A percentile compares a stretch with the other conserved stretches of the same genome.
Conservation (phyloP, 345 rosid genomes). For the Ceriops tagal region DNA sequence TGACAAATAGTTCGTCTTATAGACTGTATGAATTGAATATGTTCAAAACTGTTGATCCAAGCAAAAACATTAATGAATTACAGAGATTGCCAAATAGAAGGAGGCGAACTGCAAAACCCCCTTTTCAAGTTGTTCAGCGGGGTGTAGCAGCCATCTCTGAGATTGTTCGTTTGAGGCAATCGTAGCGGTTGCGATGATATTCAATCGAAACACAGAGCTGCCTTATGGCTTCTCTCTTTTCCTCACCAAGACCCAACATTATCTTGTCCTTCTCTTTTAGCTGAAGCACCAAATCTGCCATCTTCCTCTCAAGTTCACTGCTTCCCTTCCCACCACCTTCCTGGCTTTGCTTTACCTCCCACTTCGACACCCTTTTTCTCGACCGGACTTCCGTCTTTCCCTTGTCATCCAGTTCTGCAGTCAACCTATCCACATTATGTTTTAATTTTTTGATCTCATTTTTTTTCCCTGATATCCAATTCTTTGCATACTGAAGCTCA, state of each 20-base stretch:
- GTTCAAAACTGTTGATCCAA: too few species aligned
- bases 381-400: slow-evolving; percentile 4
- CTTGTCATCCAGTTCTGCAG: background rate
- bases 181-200: slow-evolving; percentile 28
- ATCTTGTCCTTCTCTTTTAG: slow-evolving; percentile 12
- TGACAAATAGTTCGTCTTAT: too few species aligned
- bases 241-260: slow-evolving; percentile 10
- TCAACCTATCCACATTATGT: slow-evolving; percentile 7
- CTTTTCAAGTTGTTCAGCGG: slow-evolving; percentile 6
- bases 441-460: slow-evolving; percentile 14
- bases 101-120: background rate
- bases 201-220: slow-evolving; percentile 25
- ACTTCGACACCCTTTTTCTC: slow-evolving; percentile 4
- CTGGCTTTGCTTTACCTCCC: slow-evolving; percentile 6
- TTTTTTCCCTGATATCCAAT: slow-evolving; percentile 17
- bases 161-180: slow-evolving; percentile 24
- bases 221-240: slow-evolving; percentile 28
- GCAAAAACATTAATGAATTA: too few species aligned
- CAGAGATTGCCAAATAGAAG: background rate
- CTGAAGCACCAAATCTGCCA: slow-evolving; percentile 15
- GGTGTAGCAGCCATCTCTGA: slow-evolving; percentile 17
- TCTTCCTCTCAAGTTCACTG: slow-evolving; percentile 10
- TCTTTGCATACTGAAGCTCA: slow-evolving; percentile 43
- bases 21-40: too few species aligned
- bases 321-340: background rate